Percentiles rank a stretch among this genome's conserved stretches.
phyloP scores from a whole-genome alignment of 495 filamentous ascomycete genomes.

The Tetracladium marchalianum region DNA sequence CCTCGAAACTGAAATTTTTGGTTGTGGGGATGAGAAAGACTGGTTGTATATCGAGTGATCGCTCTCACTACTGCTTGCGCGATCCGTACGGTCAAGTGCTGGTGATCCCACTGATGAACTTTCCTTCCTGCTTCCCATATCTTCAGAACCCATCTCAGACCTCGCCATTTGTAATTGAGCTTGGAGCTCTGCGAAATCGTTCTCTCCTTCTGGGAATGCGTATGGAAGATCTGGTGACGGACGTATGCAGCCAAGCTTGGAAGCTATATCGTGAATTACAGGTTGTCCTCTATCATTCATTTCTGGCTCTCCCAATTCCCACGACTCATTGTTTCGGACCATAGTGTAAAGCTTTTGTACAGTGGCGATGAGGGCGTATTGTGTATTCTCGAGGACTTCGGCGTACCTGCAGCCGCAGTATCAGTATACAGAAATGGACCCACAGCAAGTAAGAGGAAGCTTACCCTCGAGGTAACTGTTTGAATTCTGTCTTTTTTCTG shows the following conservation, averaged over 20 bases:
- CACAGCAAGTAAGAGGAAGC: background rate
- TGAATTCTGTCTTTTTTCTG: conserved; percentile 49
- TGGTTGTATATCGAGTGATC: conserved; percentile 41
- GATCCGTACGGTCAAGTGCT: conserved; percentile 27
- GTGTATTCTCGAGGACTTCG: conserved; percentile 47
- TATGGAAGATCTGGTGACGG: conserved; percentile 45
- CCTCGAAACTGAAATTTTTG: conserved; percentile 1
- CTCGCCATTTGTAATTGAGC: conserved; percentile 29
- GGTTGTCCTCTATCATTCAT: conserved; percentile 46
- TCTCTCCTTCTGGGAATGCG: conserved; percentile 43
- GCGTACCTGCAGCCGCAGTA: conserved; percentile 32
- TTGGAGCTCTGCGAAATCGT: conserved; percentile 33
- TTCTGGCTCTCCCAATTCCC: conserved; percentile 45
- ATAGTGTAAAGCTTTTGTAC: conserved; percentile 49
- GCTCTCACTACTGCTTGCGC: conserved; percentile 40
- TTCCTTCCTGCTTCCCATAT: conserved; percentile 18
- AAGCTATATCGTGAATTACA: conserved; percentile 46
- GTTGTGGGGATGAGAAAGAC: conserved; percentile 8
- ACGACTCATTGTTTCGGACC: conserved; percentile 41
- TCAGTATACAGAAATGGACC: conserved; percentile 8
- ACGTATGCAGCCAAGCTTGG: conserved; percentile 46
- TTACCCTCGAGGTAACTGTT: conserved; percentile 44
- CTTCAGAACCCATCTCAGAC: conserved; percentile 22
- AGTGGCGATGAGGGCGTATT: conserved; percentile 44
- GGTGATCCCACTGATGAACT: conserved; percentile 9